A percentile compares a stretch with the other conserved stretches of the same genome.
phyloP scores from a whole-genome alignment of 2,329 filamentous ascomycete genomes.

The Davidsoniella virescens region DNA sequence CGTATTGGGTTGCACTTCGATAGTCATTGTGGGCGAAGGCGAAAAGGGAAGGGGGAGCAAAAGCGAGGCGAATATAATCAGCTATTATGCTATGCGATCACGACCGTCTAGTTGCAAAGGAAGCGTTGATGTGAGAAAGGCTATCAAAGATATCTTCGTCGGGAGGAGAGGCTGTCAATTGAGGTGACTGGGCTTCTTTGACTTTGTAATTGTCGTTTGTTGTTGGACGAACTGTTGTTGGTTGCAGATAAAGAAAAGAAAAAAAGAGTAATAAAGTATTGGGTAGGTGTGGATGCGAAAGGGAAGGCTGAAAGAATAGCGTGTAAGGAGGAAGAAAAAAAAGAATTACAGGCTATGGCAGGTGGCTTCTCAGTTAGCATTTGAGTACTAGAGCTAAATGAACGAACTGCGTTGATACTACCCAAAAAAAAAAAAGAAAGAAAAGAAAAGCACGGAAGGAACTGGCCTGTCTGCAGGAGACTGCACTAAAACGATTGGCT shows the following conservation, averaged over 20 bases:
- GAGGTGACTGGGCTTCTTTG: too few species aligned
- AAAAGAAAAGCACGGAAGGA: constrained; percentile 1
- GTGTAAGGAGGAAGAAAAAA: background rate
- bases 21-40: constrained; percentile 44
- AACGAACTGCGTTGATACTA: too few species aligned
- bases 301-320: background rate
- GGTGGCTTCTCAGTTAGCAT: too few species aligned
- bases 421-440: background rate
- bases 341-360: background rate
- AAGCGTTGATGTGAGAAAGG: too few species aligned
- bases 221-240: too few species aligned
- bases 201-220: too few species aligned
- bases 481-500: too few species aligned
- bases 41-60: background rate
- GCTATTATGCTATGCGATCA: background rate
- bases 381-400: background rate
- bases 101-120: too few species aligned
- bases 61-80: background rate
- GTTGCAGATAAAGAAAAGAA: background rate
- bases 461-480: too few species aligned
- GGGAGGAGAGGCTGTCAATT: too few species aligned
- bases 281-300: too few species aligned
- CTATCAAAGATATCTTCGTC: too few species aligned
- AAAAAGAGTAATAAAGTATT: background rate
- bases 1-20: constrained; percentile 61